phyloP scores from a whole-genome alignment of 1,139 yeast species.

The Groenewaldozyma auringiensis region DNA sequence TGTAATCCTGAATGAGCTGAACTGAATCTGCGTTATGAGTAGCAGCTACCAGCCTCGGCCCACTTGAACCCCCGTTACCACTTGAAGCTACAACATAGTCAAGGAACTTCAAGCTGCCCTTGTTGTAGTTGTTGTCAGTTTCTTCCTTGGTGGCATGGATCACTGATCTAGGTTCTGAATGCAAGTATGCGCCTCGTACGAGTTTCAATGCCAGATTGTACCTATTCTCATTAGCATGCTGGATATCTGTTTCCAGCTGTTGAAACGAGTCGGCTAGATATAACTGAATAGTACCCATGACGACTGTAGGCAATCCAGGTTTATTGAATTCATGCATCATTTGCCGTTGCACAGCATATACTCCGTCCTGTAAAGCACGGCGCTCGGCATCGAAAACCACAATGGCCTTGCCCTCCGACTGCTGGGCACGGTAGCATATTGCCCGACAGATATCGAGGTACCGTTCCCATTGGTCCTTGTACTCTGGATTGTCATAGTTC shows the following conservation, averaged over 20 bases:
- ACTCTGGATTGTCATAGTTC: conserved; percentile 50
- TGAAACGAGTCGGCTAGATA: conserved; percentile 67
- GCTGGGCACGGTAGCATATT: conserved; percentile 57
- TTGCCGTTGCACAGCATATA: conserved; percentile 80
- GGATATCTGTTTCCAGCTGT: conserved; percentile 55
- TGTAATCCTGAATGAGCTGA: conserved; percentile 10
- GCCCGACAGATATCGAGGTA: conserved; percentile 61
- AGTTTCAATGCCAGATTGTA: conserved; percentile 82
- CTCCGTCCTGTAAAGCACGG: conserved; percentile 80
- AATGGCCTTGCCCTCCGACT: conserved; percentile 71
- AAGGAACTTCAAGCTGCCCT: conserved; percentile 59
- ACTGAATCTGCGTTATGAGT: conserved; percentile 74
- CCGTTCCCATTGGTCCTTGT: conserved; percentile 46
- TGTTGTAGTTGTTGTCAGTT: conserved; percentile 70
- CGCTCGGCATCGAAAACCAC: conserved; percentile 93
- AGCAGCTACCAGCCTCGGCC: conserved; percentile 87
- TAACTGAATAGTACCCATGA: conserved; percentile 91
- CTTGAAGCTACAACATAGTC: conserved; percentile 43
- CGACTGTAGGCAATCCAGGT: conserved; percentile 47
- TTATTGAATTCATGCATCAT: conserved; percentile 65
- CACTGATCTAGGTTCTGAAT: conserved; percentile 67
- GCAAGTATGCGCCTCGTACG: conserved; percentile 97
- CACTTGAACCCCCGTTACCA: conserved; percentile 40
- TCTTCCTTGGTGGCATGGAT: conserved; percentile 71
- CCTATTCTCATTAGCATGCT: conserved; percentile 49